Conservation (phyloP, 805 yeast genomes). For the Maudiozyma serrabonitensis region DNA sequence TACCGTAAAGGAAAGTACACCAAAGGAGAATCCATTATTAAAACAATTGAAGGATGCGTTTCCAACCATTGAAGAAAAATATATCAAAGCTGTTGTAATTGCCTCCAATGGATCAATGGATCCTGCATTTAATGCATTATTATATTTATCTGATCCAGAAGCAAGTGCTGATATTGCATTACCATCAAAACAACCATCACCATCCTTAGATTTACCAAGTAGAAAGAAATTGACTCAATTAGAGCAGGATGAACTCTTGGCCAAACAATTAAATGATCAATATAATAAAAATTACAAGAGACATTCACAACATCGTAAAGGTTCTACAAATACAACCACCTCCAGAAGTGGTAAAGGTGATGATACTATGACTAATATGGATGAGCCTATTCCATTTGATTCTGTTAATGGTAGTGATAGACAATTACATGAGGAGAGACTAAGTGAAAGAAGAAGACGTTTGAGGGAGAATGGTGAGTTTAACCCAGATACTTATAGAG, state of each 20-base stretch:
- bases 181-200: slow-evolving; percentile 28
- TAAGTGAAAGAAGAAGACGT: slow-evolving; percentile 20
- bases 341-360: slow-evolving; percentile 5
- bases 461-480: slow-evolving; percentile 10
- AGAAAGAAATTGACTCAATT: slow-evolving; percentile 35
- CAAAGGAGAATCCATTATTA: slow-evolving; percentile 19
- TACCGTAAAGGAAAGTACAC: neutral
- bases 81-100: slow-evolving; percentile 68
- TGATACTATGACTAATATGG: slow-evolving; percentile 10
- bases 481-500: slow-evolving; percentile 29
- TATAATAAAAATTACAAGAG: slow-evolving; percentile 28
- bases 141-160: slow-evolving; percentile 68
- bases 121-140: slow-evolving; percentile 79
- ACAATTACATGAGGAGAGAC: slow-evolving; percentile 21
- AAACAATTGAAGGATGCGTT: slow-evolving; percentile 74
- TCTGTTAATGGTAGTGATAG: slow-evolving; percentile 9
- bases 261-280: slow-evolving; percentile 67
- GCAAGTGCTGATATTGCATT: slow-evolving; percentile 41
- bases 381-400: slow-evolving; percentile 5
- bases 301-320: slow-evolving; percentile 6
- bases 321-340: slow-evolving; percentile 3
- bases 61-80: slow-evolving; percentile 63
- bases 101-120: slow-evolving; percentile 78
- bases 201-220: slow-evolving; percentile 22
- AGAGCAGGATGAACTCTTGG: slow-evolving; percentile 71